Base-by-base conservation (phyloP, 345 rosid species). In the Punica granatum region DNA sequence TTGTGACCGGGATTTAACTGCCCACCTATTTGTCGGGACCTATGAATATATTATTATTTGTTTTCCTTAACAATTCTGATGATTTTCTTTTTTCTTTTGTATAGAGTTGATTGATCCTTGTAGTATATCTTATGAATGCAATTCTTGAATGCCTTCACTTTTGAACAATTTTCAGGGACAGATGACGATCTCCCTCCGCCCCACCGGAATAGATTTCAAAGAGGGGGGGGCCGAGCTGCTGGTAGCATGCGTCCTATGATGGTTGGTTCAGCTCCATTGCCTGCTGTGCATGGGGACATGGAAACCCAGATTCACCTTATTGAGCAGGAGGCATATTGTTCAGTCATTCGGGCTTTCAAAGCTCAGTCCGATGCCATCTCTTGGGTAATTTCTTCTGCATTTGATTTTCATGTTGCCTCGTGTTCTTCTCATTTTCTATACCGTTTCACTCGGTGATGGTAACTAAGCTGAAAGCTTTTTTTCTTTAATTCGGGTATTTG, bases 121-220 rank as follows among this genome's bases (percentile, higher is more conserved):
- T 7, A 12, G 43, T 35, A 19, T 23, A 53, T 31, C 46, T 12
- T 6, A 36, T 21, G 33, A 23, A 32, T 3, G 43, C 61, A 64
- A 34, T 70, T 54, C 31, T 68, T 59, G 54, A 33, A 36, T 65
- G 34, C 63, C 21, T 67, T 48, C 62, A 34, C 61, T 65, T 64
- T 71, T 30, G 14, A 7, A 56, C 61, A 30, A 39, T 64, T 14
- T 65, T 77, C 81, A 95, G 99, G 98, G 73, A 95, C 99, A 15
- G 99, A 95, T 78, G 99, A 95, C 76, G 99, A 92, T 76, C 86
- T 95, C 32, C 99, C 99, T 75, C 98, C 98, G 31, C 74, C 98
- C 70, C 98, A 88, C 77, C 93, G 86, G 77, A 89, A 80, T 76
- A 90, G 96, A 82, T 92, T 83, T 76, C 99, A 88, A 72, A 75